A percentile compares a stretch with the other conserved stretches of the same genome.
Conservation (phyloP, 164 flowering plant genomes). For the Hamamelis virginiana region DNA sequence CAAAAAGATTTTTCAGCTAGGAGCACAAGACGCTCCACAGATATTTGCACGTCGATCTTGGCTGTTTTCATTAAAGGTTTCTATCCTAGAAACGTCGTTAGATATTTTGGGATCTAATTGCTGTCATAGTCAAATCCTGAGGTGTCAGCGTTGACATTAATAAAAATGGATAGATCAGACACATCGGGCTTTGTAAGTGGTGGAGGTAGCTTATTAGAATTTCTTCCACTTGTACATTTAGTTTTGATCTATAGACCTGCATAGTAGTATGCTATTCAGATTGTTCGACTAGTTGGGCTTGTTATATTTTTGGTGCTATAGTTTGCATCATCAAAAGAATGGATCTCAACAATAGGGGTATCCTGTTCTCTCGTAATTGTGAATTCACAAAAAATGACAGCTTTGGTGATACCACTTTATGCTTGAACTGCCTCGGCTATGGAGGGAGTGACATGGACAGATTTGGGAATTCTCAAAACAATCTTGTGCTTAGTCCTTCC, state of each 20-base stretch:
- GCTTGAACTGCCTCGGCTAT: conserved; percentile 57
- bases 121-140: conserved; percentile 10
- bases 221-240: conserved; percentile 11
- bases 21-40: conserved; percentile 35
- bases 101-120: conserved; percentile 33
- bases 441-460: conserved; percentile 31
- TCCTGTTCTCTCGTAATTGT: conserved; percentile 26
- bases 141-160: conserved; percentile 5
- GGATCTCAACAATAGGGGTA: conserved; percentile 42
- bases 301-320: neutral
- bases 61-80: conserved; percentile 45
- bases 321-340: conserved; percentile 21
- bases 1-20: conserved; percentile 25
- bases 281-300: conserved; percentile 5
- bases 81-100: conserved; percentile 62
- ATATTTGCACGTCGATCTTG: conserved; percentile 24
- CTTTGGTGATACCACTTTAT: conserved; percentile 56
- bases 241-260: conserved; percentile 15
- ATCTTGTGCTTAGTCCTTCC: conserved; percentile 12
- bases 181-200: conserved; percentile 84
- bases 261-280: conserved; percentile 14
- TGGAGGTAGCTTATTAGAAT: conserved; percentile 35
- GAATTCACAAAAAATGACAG: conserved; percentile 34
- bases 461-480: conserved; percentile 21
- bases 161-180: conserved; percentile 54